Percentiles rank a stretch among this genome's conserved stretches.
phyloP scores from a whole-genome alignment of 1,139 yeast species.

The Kurtzmaniella quercitrusa region DNA sequence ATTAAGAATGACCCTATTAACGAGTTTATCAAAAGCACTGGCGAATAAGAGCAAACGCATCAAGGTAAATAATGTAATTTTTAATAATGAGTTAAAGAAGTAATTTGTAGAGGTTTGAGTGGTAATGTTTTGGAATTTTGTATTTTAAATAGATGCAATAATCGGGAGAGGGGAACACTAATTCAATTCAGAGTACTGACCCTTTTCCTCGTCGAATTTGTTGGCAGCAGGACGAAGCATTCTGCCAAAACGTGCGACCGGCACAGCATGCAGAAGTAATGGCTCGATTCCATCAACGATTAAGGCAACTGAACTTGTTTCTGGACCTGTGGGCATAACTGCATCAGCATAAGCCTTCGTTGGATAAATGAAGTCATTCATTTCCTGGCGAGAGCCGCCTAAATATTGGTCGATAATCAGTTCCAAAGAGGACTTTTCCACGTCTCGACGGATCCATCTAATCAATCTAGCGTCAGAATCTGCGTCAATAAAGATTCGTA shows the following conservation, averaged over 20 bases:
- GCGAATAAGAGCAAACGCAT: constrained; percentile 4
- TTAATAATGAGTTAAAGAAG: constrained; percentile 5
- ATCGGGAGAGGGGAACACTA: too few relatives aligned
- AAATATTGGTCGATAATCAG: constrained; percentile 57
- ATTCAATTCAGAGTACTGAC: constrained; percentile 47
- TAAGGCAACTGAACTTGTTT: constrained; percentile 56
- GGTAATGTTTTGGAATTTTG: too few relatives aligned
- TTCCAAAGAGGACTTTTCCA: constrained; percentile 35
- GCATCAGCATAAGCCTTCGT: constrained; percentile 81
- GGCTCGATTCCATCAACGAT: constrained; percentile 70
- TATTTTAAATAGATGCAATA: too few relatives aligned
- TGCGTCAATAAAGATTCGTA: constrained; percentile 77
- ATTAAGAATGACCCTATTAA: constrained; percentile 46
- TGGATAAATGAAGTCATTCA: constrained; percentile 67
- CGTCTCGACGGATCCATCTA: constrained; percentile 60
- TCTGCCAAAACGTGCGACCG: constrained; percentile 13
- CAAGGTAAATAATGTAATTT: constrained; percentile 5
- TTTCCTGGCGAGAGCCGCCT: constrained; percentile 68
- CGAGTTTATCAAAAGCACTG: constrained; percentile 26
- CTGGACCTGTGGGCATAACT: constrained; percentile 73
- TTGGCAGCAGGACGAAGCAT: constrained; percentile 34
- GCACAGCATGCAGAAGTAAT: constrained; percentile 18
- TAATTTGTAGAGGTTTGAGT: neutral
- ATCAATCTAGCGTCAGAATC: constrained; percentile 83
- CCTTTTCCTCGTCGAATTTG: constrained; percentile 44